phyloP scores from a whole-genome alignment of 2,329 filamentous ascomycete species.

The Aureobasidium vineae region DNA sequence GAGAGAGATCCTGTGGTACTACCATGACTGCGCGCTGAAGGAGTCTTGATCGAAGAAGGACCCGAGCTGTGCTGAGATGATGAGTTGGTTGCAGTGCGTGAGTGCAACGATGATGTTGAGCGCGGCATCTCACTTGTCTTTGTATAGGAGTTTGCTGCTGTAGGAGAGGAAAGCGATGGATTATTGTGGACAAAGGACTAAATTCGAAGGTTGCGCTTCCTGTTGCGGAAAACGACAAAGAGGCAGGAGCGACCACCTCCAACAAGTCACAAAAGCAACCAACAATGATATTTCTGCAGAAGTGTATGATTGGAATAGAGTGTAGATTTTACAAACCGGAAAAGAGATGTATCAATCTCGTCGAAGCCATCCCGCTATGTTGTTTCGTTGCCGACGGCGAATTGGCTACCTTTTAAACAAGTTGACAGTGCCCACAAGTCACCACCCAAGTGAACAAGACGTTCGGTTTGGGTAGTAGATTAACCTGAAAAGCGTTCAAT shows the following conservation, averaged over 20 bases:
- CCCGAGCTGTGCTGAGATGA: not conserved
- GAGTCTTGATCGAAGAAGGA: not conserved
- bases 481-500: conserved; percentile 47
- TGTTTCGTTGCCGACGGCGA: conserved; percentile 25
- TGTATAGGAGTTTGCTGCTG: not conserved
- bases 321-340: conserved; percentile 2
- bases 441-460: conserved; percentile 28
- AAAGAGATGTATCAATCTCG: conserved; percentile 23
- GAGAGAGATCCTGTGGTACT: conserved; percentile 2
- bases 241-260: not conserved
- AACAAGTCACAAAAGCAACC: not conserved
- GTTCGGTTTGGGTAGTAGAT: conserved; percentile 20
- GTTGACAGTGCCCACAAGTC: conserved; percentile 23
- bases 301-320: not conserved
- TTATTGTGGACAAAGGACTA: not conserved
- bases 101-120: conserved; percentile 11
- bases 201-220: not conserved
- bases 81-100: conserved; percentile 12
- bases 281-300: not conserved
- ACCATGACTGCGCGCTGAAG: conserved; percentile 9
- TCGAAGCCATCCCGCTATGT: conserved; percentile 25
- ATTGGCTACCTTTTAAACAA: conserved; percentile 25
- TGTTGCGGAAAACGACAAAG: conserved; percentile 7
- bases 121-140: conserved; percentile 7
- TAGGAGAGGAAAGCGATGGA: not conserved